Percentiles rank a stretch among this genome's conserved stretches.
Conservation (phyloP, 2,329 filamentous ascomycete species). For the Claviceps lovelessii region DNA sequence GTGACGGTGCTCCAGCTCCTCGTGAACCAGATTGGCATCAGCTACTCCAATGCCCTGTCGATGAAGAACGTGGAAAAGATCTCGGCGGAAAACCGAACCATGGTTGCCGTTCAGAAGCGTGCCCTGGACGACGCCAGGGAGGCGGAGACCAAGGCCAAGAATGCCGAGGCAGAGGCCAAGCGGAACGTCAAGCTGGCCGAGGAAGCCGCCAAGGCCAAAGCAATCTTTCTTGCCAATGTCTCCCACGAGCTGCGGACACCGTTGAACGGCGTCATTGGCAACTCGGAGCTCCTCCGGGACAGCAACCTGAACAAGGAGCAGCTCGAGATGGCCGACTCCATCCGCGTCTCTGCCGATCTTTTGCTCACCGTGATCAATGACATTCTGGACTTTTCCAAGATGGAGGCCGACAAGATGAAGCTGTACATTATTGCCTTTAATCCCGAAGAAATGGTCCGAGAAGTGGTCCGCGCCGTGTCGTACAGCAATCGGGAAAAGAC, state of each 20-base stretch:
- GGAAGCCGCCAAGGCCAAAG: slow-evolving; percentile 70
- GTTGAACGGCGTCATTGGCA: slow-evolving; percentile 78
- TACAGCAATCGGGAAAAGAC: slow-evolving; percentile 52
- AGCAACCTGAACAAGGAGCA: slow-evolving; percentile 63
- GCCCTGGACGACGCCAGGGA: slow-evolving; percentile 58
- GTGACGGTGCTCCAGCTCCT: slow-evolving; percentile 53
- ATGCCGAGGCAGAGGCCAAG: slow-evolving; percentile 61
- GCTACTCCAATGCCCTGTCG: slow-evolving; percentile 52
- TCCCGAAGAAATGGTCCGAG: slow-evolving; percentile 50
- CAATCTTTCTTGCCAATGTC: slow-evolving; percentile 66
- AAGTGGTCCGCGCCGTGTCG: slow-evolving; percentile 50
- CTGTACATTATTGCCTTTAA: slow-evolving; percentile 59
- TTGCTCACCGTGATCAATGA: slow-evolving; percentile 90
- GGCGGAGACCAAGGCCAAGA: slow-evolving; percentile 62
- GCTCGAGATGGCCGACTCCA: slow-evolving; percentile 74
- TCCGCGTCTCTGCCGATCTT: slow-evolving; percentile 72
- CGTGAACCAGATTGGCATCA: slow-evolving; percentile 65
- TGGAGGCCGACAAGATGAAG: slow-evolving; percentile 78
- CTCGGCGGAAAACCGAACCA: slow-evolving; percentile 61
- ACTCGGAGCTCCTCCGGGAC: slow-evolving; percentile 69
- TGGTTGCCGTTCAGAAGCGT: slow-evolving; percentile 63
- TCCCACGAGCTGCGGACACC: slow-evolving; percentile 72
- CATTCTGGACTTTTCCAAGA: slow-evolving; percentile 88
- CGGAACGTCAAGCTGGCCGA: slow-evolving; percentile 70
- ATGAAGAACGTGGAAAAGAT: slow-evolving; percentile 63